phyloP scores from a whole-genome alignment of 208 protist genomes.

The Angomonas deanei region DNA sequence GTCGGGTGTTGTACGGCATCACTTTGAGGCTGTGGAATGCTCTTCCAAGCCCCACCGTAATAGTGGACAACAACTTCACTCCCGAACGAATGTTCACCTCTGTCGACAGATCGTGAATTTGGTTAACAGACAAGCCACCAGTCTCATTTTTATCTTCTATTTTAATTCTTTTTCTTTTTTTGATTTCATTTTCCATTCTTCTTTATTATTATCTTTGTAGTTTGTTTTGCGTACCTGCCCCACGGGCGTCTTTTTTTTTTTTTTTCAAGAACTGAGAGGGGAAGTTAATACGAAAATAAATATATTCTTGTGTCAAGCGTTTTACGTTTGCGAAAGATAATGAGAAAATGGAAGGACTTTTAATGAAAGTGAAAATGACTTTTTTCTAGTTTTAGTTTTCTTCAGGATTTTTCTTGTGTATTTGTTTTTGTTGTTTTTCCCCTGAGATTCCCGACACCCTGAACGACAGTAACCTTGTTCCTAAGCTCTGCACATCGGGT shows the following conservation, averaged over 20 bases:
- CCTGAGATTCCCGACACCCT: no score
- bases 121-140: not conserved
- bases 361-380: no score
- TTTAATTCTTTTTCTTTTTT: not conserved
- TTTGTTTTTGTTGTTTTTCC: no score
- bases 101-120: not conserved
- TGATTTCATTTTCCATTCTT: not conserved
- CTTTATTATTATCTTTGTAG: not conserved
- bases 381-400: not conserved
- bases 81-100: not conserved
- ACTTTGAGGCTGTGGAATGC: not conserved
- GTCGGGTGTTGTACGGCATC: not conserved
- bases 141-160: conserved; percentile 3
- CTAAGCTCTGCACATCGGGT: no score
- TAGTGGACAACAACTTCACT: not conserved
- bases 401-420: not conserved
- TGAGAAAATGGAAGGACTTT: no score
- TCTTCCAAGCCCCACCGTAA: not conserved
- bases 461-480: no score
- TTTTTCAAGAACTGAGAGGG: no score
- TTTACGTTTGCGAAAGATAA: not conserved
- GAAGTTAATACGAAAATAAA: no score
- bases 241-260: not conserved
- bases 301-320: not conserved
- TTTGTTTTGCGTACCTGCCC: not conserved